Base-by-base conservation (phyloP, 306 rosid species). In the Chamaecrista fasciculata region DNA sequence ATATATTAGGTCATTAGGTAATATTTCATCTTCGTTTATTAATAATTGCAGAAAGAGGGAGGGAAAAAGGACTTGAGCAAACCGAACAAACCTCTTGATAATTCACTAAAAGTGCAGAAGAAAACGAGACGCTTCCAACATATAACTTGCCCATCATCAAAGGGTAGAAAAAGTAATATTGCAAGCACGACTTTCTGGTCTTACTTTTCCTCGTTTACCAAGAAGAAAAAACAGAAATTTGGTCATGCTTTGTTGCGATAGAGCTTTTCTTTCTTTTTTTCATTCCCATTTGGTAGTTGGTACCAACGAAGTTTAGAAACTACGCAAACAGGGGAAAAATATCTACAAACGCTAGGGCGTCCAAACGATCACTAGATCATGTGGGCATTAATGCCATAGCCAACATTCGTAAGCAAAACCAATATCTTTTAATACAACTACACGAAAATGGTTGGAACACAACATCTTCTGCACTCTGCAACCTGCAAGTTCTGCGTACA, bases 301-400 rank as follows among this genome's bases (percentile, higher is more conserved):
- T 26, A 55, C 39, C 37, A 28, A 28, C 44, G 18, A 33, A 58
- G 14, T 16, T 9, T n/a, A 14, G 15, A 43, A 2, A 43, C 19
- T 14, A 43, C 1, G 21, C 21, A 29, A n/a, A n/a, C n/a, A n/a
- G n/a, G n/a, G n/a, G n/a, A n/a, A n/a, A n/a, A n/a, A n/a, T n/a
- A n/a, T n/a, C n/a, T n/a, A n/a, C n/a, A 48, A 20, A 48, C 15
- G 14, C 6, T 31, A 15, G 43, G 25, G 64, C 43, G 64, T 29
- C 42, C 33, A n/a, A n/a, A n/a, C n/a, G 43, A 8, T 65, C 71
- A 66, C 44, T 18, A 21, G 59, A 65, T 60, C 29, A 60, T 19
- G 66, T 29, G 71, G 20, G 44, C 56, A 66, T 66, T 18, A 29
- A 66, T 48, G 59, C 46, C 46, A 18, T 1, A 12, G 11, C 11